Evolutionary conservation across 1,139 yeast species (phyloP), one percentile per base, ranked within the genome.

Genomic region (Candida neerlandica): DNA sequence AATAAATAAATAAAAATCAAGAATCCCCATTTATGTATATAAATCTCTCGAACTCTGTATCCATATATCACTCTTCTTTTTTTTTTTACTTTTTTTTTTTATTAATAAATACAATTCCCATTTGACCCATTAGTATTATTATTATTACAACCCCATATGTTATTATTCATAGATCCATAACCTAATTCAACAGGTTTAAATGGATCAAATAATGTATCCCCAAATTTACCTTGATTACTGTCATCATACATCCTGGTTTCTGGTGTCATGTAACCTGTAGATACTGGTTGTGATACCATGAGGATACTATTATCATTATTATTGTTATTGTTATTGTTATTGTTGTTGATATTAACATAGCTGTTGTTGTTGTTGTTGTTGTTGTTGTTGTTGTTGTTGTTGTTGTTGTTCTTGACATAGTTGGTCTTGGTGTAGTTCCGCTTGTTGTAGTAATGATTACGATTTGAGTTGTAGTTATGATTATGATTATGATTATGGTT

Each of bases 171-270:
- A 14, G 40, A 21, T 14, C 51, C 47, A 14, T 18, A 48, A 16
- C 41, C 41, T 40, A 54, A 51, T 34, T 53, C 57, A 32, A 60
- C 57, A 9, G 66, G 65, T 45, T 56, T 53, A 54, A 63, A 62
- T 9, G 67, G 67, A 47, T 63, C 67, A 51, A 62, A 63, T 16
- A 48, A 16, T 14, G 26, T 37, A 21, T 37, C 40, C 26, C 16
- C 16, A 9, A 18, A 35, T 11, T 18, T 7, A 21, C 23, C 23
- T 6, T 21, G 4, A 6, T 35, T 16, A 19, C 16, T 15, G 5
- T 23, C 15, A n/a, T 39, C 9, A 10, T 12, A 5, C 10, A 14
- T 15, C 21, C 19, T 39, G 5, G 14, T 23, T 41, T 23, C 18
- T 14, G 47, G 11, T 21, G 26, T 18, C 14, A 15, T 19, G 15